Evolutionary conservation across 805 yeast genomes (phyloP), one percentile per base, ranked within the genome.

Genomic region (Cyberlindnera xylosilytica): DNA sequence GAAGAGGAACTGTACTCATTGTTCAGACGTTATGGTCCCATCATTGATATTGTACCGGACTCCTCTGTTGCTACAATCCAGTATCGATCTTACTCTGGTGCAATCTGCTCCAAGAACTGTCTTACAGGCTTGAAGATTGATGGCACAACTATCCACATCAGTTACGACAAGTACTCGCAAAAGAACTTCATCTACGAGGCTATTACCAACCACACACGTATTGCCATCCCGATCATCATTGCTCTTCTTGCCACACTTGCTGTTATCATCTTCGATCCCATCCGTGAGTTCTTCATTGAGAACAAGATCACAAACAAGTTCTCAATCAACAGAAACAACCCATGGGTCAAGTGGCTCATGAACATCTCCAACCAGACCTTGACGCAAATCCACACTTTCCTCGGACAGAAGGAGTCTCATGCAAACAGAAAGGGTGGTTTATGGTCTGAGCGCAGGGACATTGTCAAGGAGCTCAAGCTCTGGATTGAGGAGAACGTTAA

Each of bases 401-500:
- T 66, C 46, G 67, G 69, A 8, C 56, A 58, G 13, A 49, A 54
- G 7, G 57, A 60, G 10, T n/a, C 34, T 13, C 53, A 43, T 23
- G 49, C 49, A 17, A 58, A 58, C 36, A 38, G 38, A 9, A 50
- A 39, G 20, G 60, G 63, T 43, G 63, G 66, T 38, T 56, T 83
- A 20, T 84, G 95, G 95, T 72, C 74, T 27, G 95, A 89, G 54
- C 69, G 96, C 33, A 62, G 69, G 29, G 84, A 81, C 39, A 75
- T 77, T 46, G 79, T 83, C 1, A 79, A 81, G 44, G 87, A 84
- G 49, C 57, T 93, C 42, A 75, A 73, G 50, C 67, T 85, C 51
- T 86, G 95, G 93, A 67, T 93, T 6, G 81, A 79, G 44, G 99
- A 93, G 61, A 90, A 89, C 48, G 80, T 81, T n/a, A 83, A 85